Evolutionary conservation across 2,329 filamentous ascomycete genomes (phyloP), one percentile per base, ranked within the genome.

Genomic region (Phyllosticta capitalensis): DNA sequence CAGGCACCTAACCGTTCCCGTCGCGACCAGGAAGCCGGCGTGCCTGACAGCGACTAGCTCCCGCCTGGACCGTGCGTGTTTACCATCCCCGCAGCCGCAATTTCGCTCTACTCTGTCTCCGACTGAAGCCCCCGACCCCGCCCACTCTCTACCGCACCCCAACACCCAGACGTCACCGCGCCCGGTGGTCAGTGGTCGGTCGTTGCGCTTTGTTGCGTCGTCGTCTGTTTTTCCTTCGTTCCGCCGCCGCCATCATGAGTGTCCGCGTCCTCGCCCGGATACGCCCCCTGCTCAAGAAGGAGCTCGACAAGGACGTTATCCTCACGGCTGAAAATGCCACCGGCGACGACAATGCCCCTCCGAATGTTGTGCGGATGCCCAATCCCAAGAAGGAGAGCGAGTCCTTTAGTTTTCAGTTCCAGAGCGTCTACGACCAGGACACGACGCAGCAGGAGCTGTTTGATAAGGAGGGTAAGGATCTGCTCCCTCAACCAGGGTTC

Each of bases 331-430:
- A 74, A 58, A 65, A 86, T 17, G 61, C 65, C 10, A 62, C 69
- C 24, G 67, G 69, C 21, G 68, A 67, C 59, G 72, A 72, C 9
- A 67, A 69, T 17, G 68, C 67, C 65, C 81, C 80, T 64, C 80
- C 84, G 20, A 83, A 82, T 24, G 76, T 95, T 28, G 85, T 97
- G 69, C 87, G 88, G 72, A 95, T 97, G 67, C 92, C 92, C 3
- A 96, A 91, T 70, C 92, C 92, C 0, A 96, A 94, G 78, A 96
- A 96, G 69, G 89, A 90, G 64, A 79, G 82, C 21, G 92, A 97
- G 74, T 88, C 92, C 69, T 97, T 92, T 75, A 91, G 88, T 58
- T 99, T 97, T 72, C 84, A 92, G 56, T 97, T 97, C 80, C 95
- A 94, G 78, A 84, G 88, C 65, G 92, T 97, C 59, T 97, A 96